phyloP scores from a whole-genome alignment of 202 grass and related monocot genomes.

The Brachypodium distachyon region DNA sequence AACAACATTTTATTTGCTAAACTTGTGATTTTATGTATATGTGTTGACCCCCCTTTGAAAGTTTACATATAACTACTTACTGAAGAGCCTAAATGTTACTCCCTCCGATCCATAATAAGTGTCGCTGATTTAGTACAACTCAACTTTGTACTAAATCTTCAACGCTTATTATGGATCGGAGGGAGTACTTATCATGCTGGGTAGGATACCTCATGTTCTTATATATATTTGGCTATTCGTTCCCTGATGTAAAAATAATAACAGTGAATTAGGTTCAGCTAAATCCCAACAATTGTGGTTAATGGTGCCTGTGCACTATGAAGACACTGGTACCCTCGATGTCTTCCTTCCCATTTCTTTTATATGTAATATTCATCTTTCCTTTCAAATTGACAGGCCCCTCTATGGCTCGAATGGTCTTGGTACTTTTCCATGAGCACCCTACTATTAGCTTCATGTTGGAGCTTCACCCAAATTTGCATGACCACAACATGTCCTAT shows the following conservation, averaged over 20 bases:
- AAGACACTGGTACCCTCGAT: neutral
- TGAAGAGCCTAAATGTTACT: slow-evolving; percentile 13
- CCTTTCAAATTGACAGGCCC: neutral
- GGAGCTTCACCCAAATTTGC: neutral
- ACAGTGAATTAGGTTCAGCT: neutral
- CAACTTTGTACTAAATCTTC: too few species aligned
- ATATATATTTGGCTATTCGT: neutral
- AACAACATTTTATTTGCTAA: slow-evolving; percentile 2
- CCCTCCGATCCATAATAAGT: too few species aligned
- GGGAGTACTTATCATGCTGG: slow-evolving; percentile 14
- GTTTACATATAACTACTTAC: slow-evolving; percentile 14
- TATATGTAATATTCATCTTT: neutral
- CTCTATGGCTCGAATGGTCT: neutral
- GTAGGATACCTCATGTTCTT: neutral
- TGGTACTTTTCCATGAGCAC: neutral
- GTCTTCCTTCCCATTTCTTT: neutral
- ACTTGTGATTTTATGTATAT: neutral
- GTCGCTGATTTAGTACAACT: too few species aligned
- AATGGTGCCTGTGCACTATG: slow-evolving; percentile 6
- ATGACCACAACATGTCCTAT: neutral
- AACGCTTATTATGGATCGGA: too few species aligned
- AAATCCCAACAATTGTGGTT: neutral
- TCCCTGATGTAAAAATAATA: neutral
- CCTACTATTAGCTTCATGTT: neutral
- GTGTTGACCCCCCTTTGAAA: neutral